These are phyloP conservation scores for Vitis hybrid DNA, from an alignment of 177 flowering plant genomes.

Conservation along the genomic window DNA sequence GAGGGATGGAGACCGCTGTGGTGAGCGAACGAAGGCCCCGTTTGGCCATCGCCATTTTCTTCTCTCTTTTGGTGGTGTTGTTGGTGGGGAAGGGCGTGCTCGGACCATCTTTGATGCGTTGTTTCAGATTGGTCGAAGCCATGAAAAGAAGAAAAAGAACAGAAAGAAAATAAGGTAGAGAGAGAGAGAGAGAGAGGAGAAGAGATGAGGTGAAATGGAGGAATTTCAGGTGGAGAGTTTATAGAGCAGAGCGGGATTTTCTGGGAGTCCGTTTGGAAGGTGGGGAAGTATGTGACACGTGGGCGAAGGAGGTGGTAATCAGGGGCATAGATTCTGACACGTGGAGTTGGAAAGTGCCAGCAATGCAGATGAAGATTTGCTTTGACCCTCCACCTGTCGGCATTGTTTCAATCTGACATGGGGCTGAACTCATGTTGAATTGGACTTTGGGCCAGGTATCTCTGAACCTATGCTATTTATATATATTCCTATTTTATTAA, in stretches of 20 bases:
- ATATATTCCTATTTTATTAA: too few species aligned
- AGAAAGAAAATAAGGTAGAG: neutral
- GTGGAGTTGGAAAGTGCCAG: slow-evolving; percentile 1
- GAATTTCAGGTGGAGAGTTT: slow-evolving; percentile 16
- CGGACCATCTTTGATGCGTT: slow-evolving; percentile 25
- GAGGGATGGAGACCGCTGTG: slow-evolving; percentile 46
- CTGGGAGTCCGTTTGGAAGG: slow-evolving; percentile 11
- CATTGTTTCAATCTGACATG: too few species aligned
- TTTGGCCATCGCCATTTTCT: slow-evolving; percentile 50
- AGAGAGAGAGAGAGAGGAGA: neutral
- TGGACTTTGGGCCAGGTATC: too few species aligned
- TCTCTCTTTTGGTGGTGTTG: slow-evolving; percentile 21
- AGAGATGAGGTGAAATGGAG: neutral
- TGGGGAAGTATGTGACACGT: slow-evolving; percentile 29
- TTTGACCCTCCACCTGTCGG: neutral
- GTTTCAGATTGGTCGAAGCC: slow-evolving; percentile 39
- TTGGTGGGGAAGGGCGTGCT: slow-evolving; percentile 9
- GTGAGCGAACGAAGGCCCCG: slow-evolving; percentile 66
- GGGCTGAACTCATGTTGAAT: too few species aligned
- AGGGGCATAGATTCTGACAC: slow-evolving; percentile 13
- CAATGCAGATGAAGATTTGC: neutral
- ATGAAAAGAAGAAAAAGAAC: slow-evolving; percentile 1
- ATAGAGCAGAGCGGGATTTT: slow-evolving; percentile 13
- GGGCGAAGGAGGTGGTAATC: slow-evolving; percentile 19
- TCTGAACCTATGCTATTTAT: too few species aligned